Base-by-base conservation (phyloP, 1,284 basidiomycete genomes). In the Moniliophthora roreri region DNA sequence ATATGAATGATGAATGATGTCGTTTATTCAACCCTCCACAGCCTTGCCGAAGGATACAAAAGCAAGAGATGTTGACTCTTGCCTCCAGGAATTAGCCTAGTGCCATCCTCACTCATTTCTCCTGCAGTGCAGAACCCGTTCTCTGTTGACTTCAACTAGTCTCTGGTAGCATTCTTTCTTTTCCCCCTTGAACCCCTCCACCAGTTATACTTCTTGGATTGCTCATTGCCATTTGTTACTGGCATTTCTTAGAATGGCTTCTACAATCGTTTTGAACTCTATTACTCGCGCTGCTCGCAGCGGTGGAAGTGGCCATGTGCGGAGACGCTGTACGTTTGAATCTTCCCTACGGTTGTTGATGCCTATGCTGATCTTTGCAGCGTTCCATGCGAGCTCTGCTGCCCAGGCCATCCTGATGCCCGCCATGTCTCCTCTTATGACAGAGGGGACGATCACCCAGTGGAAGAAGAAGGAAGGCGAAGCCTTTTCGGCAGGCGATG, bases 381-480 rank as follows among this genome's bases (percentile, higher is more conserved):
- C 55, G 4, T 56, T 56, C 39, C 55, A 56, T 42, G 47, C 40
- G 3, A 50, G 51, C 23, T 47, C 48, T 28, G 34, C 55, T 24
- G 48, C 48, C 16, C 46, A 56, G 42, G 55, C 72, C 11, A 76
- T 77, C 40, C 65, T 74, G 63, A 78, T 77, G 74, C 75, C 76
- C 42, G 72, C 72, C 13, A 70, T 78, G 69, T 75, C 73, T 3
- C 74, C 74, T n/a, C 67, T 75, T 41, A 75, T 74, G 70, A 74
- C 70, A 13, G 71, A 73, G 55, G 74, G 73, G 16, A 73, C 69
- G 5, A 71, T 77, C 39, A 69, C 69, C 7, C 62, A 62, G 6
- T 76, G 75, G 74, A 73, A 66, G 50, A 74, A 74, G 63, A 72
- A 69, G 58, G 72, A 76, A 59, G 75, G 74, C 6, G 74, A 77